Percentiles rank a stretch among this genome's conserved stretches.
phyloP scores from a whole-genome alignment of 2,329 filamentous ascomycete genomes.

The Trichophyton verrucosum region DNA sequence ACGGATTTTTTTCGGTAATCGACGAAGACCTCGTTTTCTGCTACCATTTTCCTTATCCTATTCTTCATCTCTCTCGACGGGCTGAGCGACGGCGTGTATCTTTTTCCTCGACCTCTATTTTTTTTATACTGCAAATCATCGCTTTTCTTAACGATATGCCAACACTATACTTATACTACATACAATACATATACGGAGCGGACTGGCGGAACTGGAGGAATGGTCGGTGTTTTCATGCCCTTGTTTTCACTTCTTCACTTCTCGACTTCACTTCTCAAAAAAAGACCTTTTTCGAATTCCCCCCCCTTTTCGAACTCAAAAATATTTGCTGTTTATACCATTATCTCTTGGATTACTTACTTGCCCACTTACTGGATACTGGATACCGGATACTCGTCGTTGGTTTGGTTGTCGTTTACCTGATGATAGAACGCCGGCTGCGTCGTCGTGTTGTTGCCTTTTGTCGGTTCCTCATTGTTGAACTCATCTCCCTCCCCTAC shows the following conservation, averaged over 20 bases:
- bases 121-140: background rate
- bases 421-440: conserved; percentile 3
- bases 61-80: conserved; percentile 7
- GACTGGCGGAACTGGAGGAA: background rate
- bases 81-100: conserved; percentile 9
- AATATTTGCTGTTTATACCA: conserved; percentile 2
- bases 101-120: background rate
- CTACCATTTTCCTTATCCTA: background rate
- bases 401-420: background rate
- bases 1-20: conserved; percentile 9
- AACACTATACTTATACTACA: conserved; percentile 3
- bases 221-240: conserved; percentile 1
- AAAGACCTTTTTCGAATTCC: background rate
- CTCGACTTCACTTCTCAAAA: background rate
- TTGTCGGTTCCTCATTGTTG: background rate
- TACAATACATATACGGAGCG: conserved; percentile 3
- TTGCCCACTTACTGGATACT: background rate
- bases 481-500: too few relatives aligned
- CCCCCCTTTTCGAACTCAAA: background rate
- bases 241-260: background rate
- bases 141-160: background rate
- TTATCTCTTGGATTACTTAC: background rate
- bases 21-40: background rate
- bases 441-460: background rate
- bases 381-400: conserved; percentile 1